A percentile compares a stretch with the other conserved stretches of the same genome.
phyloP scores from a whole-genome alignment of 1,284 basidiomycete genomes.

The Ganoderma lingzhi region DNA sequence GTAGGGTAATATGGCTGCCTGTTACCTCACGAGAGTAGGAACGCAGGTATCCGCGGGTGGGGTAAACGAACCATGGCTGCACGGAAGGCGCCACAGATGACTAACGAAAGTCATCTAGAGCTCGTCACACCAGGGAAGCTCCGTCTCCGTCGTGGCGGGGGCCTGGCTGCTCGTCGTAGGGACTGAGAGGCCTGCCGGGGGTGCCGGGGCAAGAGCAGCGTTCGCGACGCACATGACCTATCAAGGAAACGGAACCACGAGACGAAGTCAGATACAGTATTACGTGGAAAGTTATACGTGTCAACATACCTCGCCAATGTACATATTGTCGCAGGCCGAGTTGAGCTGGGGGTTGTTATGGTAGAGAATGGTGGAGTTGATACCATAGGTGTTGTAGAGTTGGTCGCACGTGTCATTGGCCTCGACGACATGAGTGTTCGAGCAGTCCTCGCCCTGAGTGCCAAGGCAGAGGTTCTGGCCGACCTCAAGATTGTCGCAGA shows the following conservation, averaged over 20 bases:
- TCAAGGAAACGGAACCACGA: neutral
- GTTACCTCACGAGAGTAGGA: neutral
- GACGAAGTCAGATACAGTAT: conserved; percentile 19
- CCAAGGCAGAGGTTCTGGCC: conserved; percentile 51
- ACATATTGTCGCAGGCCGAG: conserved; percentile 64
- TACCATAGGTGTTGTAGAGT: conserved; percentile 44
- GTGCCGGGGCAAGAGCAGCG: conserved; percentile 48
- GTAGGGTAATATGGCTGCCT: neutral
- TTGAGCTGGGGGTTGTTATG: conserved; percentile 77
- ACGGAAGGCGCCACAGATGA: neutral
- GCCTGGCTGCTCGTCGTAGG: conserved; percentile 33
- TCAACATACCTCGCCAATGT: conserved; percentile 67
- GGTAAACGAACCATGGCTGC: neutral
- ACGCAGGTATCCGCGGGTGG: neutral
- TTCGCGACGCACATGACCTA: conserved; percentile 62
- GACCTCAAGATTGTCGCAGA: conserved; percentile 65
- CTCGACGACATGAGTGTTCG: conserved; percentile 51
- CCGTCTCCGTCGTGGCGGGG: conserved; percentile 34
- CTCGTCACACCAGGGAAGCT: conserved; percentile 68
- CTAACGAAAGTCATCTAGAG: conserved; percentile 31
- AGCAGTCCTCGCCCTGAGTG: conserved; percentile 42
- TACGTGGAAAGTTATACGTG: neutral
- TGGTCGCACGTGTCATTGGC: conserved; percentile 58
- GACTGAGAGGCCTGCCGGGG: conserved; percentile 48
- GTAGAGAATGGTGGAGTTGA: conserved; percentile 61